Base-by-base conservation (phyloP, 768 basidiomycete species). In the Cyclocybe aegerita region DNA sequence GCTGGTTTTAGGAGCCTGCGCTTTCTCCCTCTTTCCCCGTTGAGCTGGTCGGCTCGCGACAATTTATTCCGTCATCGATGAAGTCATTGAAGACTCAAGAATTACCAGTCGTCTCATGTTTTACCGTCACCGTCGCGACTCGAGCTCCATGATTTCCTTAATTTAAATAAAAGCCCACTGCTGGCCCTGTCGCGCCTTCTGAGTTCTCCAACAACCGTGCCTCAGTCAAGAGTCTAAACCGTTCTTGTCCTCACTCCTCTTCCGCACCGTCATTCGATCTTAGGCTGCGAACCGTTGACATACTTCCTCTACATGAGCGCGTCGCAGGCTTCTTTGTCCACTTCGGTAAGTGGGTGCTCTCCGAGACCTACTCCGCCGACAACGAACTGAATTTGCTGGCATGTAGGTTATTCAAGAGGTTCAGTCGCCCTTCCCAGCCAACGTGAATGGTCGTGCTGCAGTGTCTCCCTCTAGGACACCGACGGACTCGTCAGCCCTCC, bases 21-120 rank as follows among this genome's bases (percentile, higher is more conserved):
- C 23, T 23, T 23, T 23, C 23, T 23, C 23, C 23, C 23, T 23
- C 23, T 23, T 23, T n/a, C n/a, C n/a, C n/a, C n/a, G n/a, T n/a
- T n/a, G n/a, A n/a, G n/a, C n/a, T n/a, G n/a, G n/a, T n/a, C n/a
- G n/a, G n/a, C n/a, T n/a, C n/a, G n/a, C n/a, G n/a, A n/a, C n/a
- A n/a, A n/a, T n/a, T n/a, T 23, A 23, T 23, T 23, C 23, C 53
- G 46, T 54, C 53, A 54, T 49, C 33, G n/a, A 54, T 54, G 53
- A 54, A 54, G 53, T 54, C 53, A 54, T 49, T 46, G 39, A 34
- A 14, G 23, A 32, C 39, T 14, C 23, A 8, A 40, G 14, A 33
- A 46, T 39, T 46, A 9, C 46, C 30, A 9, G 17, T 31, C 34
- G 15, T 31, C 38, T 30, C 16, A 47, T 29, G 38, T 31, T 47